Base-by-base conservation (phyloP, 106 monocot genomes). In the Chionographis japonica region DNA sequence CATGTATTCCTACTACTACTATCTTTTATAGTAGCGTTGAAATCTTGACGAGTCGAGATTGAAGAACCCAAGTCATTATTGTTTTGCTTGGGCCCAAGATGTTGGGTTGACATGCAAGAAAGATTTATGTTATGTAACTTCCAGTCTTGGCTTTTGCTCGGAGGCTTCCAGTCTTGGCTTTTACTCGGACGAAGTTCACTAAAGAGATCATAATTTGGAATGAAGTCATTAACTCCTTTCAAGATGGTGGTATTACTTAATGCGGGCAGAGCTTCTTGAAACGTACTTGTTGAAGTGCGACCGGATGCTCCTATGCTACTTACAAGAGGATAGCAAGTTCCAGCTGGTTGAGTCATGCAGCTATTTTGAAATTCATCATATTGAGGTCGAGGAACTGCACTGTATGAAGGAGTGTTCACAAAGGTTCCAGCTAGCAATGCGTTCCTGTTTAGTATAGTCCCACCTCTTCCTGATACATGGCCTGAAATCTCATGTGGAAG, bases 131-230 rank as follows among this genome's bases (percentile, higher is more conserved):
- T 75, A 52, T 58, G 67, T 37, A 60, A 8, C 59, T 75, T 67
- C 60, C 67, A 67, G 12, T 60, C 75, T 67, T 67, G 60, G 36
- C 7, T 59, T 74, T 60, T 59, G 38, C n/a, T n/a, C n/a, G n/a
- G n/a, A n/a, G n/a, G n/a, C n/a, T n/a, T n/a, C n/a, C n/a, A n/a
- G n/a, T n/a, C n/a, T n/a, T n/a, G n/a, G n/a, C n/a, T n/a, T n/a
- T n/a, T n/a, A n/a, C n/a, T 59, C 20, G 12, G 52, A 37, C 17
- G 10, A 67, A 51, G 2, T 65, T 67, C 67, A 67, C 14, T 54
- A 4, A 67, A 53, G 27, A 55, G 42, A 38, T 57, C 56, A 58
- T 37, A 65, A 65, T 16, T 35, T 43, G 62, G 55, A 73, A 16
- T 52, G 4, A 54, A 54, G 60, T 63, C 20, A 3, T 73, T 54